These are phyloP conservation scores for Trametes maxima DNA, from an alignment of 768 basidiomycete genomes.

Conservation along the genomic window DNA sequence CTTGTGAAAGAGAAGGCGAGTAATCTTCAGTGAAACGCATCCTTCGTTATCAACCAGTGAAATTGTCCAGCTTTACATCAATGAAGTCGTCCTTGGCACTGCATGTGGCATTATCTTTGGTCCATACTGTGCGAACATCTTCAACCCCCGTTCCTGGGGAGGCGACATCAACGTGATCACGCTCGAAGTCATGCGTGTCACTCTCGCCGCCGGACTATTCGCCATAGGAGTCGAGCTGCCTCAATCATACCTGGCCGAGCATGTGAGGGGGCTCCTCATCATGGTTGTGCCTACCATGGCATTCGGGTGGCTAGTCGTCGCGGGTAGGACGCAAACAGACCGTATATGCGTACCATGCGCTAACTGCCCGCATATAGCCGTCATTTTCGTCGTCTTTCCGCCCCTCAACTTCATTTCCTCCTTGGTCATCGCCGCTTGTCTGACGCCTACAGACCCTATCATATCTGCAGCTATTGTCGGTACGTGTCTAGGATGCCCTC, in stretches of 20 bases:
- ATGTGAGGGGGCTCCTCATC: slow-evolving; percentile 67
- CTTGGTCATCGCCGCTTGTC: slow-evolving; percentile 84
- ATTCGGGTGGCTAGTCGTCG: slow-evolving; percentile 78
- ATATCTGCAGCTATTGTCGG: slow-evolving; percentile 84
- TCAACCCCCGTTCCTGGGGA: slow-evolving; percentile 81
- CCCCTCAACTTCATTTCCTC: slow-evolving; percentile 69
- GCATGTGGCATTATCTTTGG: slow-evolving; percentile 66
- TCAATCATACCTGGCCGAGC: slow-evolving; percentile 76
- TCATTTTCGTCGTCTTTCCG: slow-evolving; percentile 76
- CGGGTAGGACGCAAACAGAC: slow-evolving; percentile 45
- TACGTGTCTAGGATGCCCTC: slow-evolving; percentile 22
- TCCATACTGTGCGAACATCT: slow-evolving; percentile 68
- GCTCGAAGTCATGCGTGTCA: slow-evolving; percentile 82
- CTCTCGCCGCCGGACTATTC: slow-evolving; percentile 91
- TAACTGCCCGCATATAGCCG: slow-evolving; percentile 41
- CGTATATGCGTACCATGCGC: background rate
- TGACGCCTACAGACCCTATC: slow-evolving; percentile 95
- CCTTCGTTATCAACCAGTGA: background rate
- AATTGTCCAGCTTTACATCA: slow-evolving; percentile 68
- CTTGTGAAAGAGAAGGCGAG: slow-evolving; percentile 80
- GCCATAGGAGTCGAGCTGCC: slow-evolving; percentile 96
- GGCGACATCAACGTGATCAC: slow-evolving; percentile 62
- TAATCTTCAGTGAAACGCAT: background rate
- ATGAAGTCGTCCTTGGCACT: slow-evolving; percentile 93
- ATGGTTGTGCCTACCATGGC: slow-evolving; percentile 87